Percentiles rank a stretch among this genome's conserved stretches.
These are phyloP conservation scores for Candida corydali DNA, from an alignment of 805 yeast species.

Conservation along the genomic window DNA sequence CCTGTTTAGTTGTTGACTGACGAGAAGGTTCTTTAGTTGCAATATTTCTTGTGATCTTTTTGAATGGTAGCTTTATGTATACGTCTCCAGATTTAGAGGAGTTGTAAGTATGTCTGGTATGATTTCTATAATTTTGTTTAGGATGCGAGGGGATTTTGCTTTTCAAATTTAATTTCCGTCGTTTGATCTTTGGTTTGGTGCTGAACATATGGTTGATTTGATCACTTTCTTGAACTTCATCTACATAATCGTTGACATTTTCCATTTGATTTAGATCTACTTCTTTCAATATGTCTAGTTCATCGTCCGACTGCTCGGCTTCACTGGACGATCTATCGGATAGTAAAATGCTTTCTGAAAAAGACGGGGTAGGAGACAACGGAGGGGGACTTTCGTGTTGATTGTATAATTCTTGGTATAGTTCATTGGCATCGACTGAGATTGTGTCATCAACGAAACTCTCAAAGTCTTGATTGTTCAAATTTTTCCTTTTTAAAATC, in stretches of 20 bases:
- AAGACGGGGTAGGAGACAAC: not conserved
- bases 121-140: not conserved
- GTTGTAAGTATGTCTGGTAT: not conserved
- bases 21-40: not conserved
- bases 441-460: slow-evolving; percentile 19
- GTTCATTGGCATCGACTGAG: slow-evolving; percentile 6
- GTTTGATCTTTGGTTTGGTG: not conserved
- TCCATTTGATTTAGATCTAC: no score
- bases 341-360: not conserved
- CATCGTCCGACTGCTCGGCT: not conserved
- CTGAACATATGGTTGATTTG: slow-evolving; percentile 16
- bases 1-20: not conserved
- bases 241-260: not conserved
- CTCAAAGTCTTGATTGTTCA: slow-evolving; percentile 9
- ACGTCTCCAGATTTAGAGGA: slow-evolving; percentile 2
- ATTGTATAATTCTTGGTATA: slow-evolving; percentile 8
- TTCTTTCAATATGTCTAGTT: not conserved
- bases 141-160: not conserved
- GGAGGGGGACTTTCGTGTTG: not conserved
- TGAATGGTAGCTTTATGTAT: slow-evolving; percentile 5
- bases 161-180: not conserved
- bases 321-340: not conserved
- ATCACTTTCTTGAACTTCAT: slow-evolving; percentile 13
- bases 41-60: not conserved
- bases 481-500: slow-evolving; percentile 2